A percentile compares a stretch with the other conserved stretches of the same genome.
Conservation (phyloP, 1,284 basidiomycete genomes). For the Moniliophthora roreri region DNA sequence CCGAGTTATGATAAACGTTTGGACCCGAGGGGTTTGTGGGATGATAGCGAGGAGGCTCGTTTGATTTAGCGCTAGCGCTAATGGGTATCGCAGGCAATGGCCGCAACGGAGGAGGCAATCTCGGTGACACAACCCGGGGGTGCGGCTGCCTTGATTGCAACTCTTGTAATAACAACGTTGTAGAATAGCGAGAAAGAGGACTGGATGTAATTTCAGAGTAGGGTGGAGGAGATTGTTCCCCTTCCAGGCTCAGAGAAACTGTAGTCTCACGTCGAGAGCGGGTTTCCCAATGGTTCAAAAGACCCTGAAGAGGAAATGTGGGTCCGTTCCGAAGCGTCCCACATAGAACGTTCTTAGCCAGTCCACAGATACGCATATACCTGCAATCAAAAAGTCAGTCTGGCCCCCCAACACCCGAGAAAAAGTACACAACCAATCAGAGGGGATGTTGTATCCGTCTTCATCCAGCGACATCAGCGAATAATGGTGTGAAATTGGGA, state of each 20-base stretch:
- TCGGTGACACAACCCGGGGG: too few species aligned
- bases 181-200: too few species aligned
- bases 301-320: neutral
- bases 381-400: slow-evolving; percentile 28
- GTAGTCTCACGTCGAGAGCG: neutral
- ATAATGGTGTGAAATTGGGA: slow-evolving; percentile 57
- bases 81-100: too few species aligned
- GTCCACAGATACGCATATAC: slow-evolving; percentile 77
- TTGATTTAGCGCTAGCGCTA: too few species aligned
- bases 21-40: too few species aligned
- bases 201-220: too few species aligned
- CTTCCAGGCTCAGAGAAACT: neutral
- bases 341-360: slow-evolving; percentile 63
- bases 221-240: too few species aligned
- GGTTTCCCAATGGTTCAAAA: neutral
- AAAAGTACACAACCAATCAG: slow-evolving; percentile 59
- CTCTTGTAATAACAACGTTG: too few species aligned
- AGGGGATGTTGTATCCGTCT: slow-evolving; percentile 67
- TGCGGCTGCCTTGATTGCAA: too few species aligned
- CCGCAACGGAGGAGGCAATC: too few species aligned
- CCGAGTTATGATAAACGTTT: too few species aligned
- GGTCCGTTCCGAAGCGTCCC: slow-evolving; percentile 33
- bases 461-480: slow-evolving; percentile 67
- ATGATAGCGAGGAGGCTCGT: too few species aligned
- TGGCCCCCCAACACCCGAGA: neutral